A percentile compares a stretch with the other conserved stretches of the same genome.
Evolutionary conservation across 352 stramenopile genomes (phyloP).

Genomic region (Phytopythium helicoides): DNA sequence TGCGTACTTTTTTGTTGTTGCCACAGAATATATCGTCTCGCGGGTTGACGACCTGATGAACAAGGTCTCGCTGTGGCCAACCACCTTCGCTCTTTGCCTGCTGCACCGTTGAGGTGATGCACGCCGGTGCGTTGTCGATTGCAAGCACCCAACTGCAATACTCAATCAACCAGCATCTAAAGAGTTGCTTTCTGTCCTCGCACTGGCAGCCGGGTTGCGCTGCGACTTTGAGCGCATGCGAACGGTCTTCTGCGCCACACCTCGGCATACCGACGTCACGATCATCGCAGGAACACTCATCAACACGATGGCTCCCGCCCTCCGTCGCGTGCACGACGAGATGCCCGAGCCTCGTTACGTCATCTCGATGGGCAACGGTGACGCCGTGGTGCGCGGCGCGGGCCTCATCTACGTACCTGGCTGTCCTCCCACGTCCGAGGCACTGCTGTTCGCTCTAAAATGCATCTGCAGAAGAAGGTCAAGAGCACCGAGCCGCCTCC

Average conservation of each 20-base stretch:
- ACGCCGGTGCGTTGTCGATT: slow-evolving; percentile 77
- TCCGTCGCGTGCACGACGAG: slow-evolving; percentile 73
- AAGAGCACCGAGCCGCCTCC: slow-evolving; percentile 93
- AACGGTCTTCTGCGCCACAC: slow-evolving; percentile 96
- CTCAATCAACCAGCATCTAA: too few species aligned
- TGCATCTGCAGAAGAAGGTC: slow-evolving; percentile 99
- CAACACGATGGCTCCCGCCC: slow-evolving; percentile 99
- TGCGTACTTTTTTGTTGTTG: too few species aligned
- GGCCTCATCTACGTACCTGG: slow-evolving; percentile 99
- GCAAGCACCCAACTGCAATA: too few species aligned
- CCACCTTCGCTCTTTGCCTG: slow-evolving; percentile 99
- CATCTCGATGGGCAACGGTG: too few species aligned
- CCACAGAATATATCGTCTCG: slow-evolving; percentile 95
- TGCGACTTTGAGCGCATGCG: slow-evolving; percentile 59
- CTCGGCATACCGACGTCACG: slow-evolving; percentile 97
- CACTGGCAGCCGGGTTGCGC: too few species aligned
- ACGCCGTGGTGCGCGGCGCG: slow-evolving; percentile 95
- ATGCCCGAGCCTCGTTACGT: too few species aligned
- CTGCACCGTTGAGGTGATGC: slow-evolving; percentile 99
- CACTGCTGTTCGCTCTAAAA: slow-evolving; percentile 96
- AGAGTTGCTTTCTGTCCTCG: too few species aligned
- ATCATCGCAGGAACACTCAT: slow-evolving; percentile 98
- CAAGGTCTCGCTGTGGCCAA: slow-evolving; percentile 97
- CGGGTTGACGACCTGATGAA: slow-evolving; percentile 98
- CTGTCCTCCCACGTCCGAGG: slow-evolving; percentile 98